Percentiles rank a stretch among this genome's conserved stretches.
These are phyloP conservation scores for Zygosaccharomyces pseudobailii DNA, from an alignment of 1,139 yeast genomes.

Conservation along the genomic window DNA sequence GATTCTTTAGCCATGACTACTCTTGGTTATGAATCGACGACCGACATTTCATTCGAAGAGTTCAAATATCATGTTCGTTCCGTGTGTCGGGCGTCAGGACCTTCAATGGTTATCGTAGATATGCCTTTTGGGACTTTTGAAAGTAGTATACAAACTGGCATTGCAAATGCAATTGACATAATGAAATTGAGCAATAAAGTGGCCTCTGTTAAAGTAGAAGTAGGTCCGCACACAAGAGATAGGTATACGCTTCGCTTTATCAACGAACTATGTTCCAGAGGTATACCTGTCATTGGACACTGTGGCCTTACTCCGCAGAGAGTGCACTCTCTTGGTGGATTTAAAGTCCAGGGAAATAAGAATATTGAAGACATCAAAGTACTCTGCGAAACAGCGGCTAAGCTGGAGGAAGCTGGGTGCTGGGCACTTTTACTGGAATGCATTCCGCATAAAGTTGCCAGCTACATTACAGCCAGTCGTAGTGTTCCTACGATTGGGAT, in stretches of 20 bases:
- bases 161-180: constrained; percentile 56
- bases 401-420: constrained; percentile 72
- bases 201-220: constrained; percentile 85
- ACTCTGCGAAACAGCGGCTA: constrained; percentile 64
- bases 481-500: constrained; percentile 86
- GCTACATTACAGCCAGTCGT: constrained; percentile 54
- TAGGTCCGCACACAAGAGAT: constrained; percentile 56
- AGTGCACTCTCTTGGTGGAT: constrained; percentile 76
- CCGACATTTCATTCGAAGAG: constrained; percentile 63
- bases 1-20: constrained; percentile 93
- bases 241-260: constrained; percentile 25
- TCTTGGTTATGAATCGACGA: constrained; percentile 74
- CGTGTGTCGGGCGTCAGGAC: constrained; percentile 63
- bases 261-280: constrained; percentile 40
- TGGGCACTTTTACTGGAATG: constrained; percentile 78
- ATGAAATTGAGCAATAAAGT: constrained; percentile 59
- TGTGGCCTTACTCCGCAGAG: constrained; percentile 91
- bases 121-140: constrained; percentile 88
- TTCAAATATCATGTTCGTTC: constrained; percentile 73
- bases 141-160: constrained; percentile 56
- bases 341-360: constrained; percentile 73
- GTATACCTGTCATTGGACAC: constrained; percentile 91
- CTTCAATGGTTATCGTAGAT: constrained; percentile 76
- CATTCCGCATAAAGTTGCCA: constrained; percentile 72
- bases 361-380: constrained; percentile 50